phyloP scores from a whole-genome alignment of 495 filamentous ascomycete genomes.

The Talaromyces trachyspermus region DNA sequence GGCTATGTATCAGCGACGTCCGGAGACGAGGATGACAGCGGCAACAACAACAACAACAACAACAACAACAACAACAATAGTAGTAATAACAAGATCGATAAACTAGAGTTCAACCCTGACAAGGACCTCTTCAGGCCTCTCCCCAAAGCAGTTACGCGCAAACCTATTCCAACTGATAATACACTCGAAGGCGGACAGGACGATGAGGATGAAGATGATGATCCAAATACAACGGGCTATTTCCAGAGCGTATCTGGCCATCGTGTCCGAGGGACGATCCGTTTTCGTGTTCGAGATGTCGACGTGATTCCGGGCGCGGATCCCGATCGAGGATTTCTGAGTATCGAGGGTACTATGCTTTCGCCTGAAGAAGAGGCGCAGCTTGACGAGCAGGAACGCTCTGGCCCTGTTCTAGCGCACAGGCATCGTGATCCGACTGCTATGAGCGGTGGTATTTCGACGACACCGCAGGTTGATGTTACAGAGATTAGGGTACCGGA shows the following conservation, averaged over 20 bases:
- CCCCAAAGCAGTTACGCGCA: slow-evolving; percentile 21
- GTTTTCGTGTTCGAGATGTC: slow-evolving; percentile 57
- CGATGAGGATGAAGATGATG: slow-evolving; percentile 29
- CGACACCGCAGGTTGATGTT: slow-evolving; percentile 14
- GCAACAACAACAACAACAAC: not conserved
- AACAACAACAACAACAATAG: not conserved
- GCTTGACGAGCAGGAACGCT: slow-evolving; percentile 30
- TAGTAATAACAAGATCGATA: slow-evolving; percentile 16
- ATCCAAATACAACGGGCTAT: slow-evolving; percentile 39
- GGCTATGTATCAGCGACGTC: slow-evolving; percentile 1
- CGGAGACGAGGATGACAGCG: slow-evolving; percentile 1
- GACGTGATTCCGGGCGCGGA: slow-evolving; percentile 52
- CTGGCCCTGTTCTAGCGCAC: slow-evolving; percentile 16
- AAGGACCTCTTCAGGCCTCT: slow-evolving; percentile 32
- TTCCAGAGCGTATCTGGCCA: slow-evolving; percentile 57
- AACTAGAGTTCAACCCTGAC: slow-evolving; percentile 27
- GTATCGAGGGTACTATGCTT: slow-evolving; percentile 65
- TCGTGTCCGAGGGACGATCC: slow-evolving; percentile 51
- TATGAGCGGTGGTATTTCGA: slow-evolving; percentile 12
- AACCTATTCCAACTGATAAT: slow-evolving; percentile 12
- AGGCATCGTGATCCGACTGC: slow-evolving; percentile 14
- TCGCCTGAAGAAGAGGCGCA: slow-evolving; percentile 35
- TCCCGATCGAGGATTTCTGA: slow-evolving; percentile 53
- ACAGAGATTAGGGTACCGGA: slow-evolving; percentile 7
- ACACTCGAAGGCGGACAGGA: slow-evolving; percentile 3